Evolutionary conservation across 2,329 filamentous ascomycete genomes (phyloP), one percentile per base, ranked within the genome.

Genomic region (Cytospora chrysosperma): DNA sequence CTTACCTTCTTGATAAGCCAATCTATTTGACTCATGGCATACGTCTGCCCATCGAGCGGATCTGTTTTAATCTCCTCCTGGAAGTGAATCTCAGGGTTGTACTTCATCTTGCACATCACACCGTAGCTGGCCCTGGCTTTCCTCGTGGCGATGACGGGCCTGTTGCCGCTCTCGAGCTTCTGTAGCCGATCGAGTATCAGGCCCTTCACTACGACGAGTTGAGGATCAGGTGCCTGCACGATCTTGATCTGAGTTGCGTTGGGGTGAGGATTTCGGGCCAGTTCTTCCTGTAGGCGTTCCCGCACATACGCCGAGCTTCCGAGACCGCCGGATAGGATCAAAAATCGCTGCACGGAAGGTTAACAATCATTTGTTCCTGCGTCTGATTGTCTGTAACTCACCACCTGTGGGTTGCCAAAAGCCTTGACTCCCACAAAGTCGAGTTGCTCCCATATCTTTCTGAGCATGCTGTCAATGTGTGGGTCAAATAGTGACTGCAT

Each of bases 201-300:
- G 0, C 83, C 82, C 65, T 82, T 82, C 50, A 82, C 81, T 1
- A 85, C 82, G 6, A 82, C 81, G 0, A 85, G 78, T 61, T 85
- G 81, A 0, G 83, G 82, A 53, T 85, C 82, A 10, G 79, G 77
- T 2, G 77, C 78, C 10, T 77, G 77, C 4, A 81, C 66, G 19
- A 81, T 77, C 37, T 74, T 71, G 30, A 77, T 70, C 10, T 73
- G 68, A 12, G 67, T 66, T 4, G 77, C 75, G 59, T 74, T 77
- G 4, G 73, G 72, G 54, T 80, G 77, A 2, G 70, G 69, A 9
- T 72, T 70, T 5, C 58, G 70, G 28, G 64, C 61, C 50, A 80
- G 73, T 2, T 73, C 70, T n/a, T 76, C 69, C 54, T 80, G 73
- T 2, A 82, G 72, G 19, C 72, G 70, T 26, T 79, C 73, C n/a